phyloP scores from a whole-genome alignment of 306 rosid species.

The Senna siamea region DNA sequence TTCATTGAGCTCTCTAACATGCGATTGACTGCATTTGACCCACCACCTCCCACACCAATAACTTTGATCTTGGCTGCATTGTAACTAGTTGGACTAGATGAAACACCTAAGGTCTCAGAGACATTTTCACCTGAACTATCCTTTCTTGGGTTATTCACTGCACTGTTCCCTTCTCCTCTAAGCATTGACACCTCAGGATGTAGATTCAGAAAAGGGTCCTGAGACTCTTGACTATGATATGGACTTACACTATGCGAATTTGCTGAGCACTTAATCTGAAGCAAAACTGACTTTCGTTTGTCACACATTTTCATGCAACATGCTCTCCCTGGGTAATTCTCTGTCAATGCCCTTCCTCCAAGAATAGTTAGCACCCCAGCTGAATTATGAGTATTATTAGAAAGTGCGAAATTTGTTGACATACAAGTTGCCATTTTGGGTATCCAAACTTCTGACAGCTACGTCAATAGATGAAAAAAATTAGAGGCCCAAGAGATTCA shows the following conservation, averaged over 20 bases:
- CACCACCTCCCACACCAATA: constrained; percentile 89
- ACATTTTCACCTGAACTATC: constrained; percentile 52
- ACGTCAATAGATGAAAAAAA: constrained; percentile 24
- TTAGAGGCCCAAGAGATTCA: constrained; percentile 36
- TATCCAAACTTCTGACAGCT: constrained; percentile 29
- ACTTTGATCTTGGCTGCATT: constrained; percentile 82
- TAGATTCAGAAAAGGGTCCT: constrained; percentile 78
- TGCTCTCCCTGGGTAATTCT: constrained; percentile 48
- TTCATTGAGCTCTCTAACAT: constrained; percentile 89
- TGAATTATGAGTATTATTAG: constrained; percentile 53
- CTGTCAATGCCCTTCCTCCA: constrained; percentile 51
- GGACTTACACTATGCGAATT: constrained; percentile 56
- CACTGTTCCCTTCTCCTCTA: constrained; percentile 66
- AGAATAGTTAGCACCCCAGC: constrained; percentile 45
- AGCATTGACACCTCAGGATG: constrained; percentile 92
- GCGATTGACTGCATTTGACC: constrained; percentile 90
- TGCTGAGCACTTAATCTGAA: constrained; percentile 55
- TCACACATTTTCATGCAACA: constrained; percentile 46
- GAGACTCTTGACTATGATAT: constrained; percentile 63
- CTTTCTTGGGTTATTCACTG: constrained; percentile 54
- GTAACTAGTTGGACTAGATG: constrained; percentile 45
- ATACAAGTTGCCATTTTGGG: constrained; percentile 58
- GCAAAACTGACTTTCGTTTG: constrained; percentile 42
- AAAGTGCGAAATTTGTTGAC: constrained; percentile 52
- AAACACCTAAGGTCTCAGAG: constrained; percentile 56